Base-by-base conservation (phyloP, 495 filamentous ascomycete species). In the Penicillium ochrochloron region DNA sequence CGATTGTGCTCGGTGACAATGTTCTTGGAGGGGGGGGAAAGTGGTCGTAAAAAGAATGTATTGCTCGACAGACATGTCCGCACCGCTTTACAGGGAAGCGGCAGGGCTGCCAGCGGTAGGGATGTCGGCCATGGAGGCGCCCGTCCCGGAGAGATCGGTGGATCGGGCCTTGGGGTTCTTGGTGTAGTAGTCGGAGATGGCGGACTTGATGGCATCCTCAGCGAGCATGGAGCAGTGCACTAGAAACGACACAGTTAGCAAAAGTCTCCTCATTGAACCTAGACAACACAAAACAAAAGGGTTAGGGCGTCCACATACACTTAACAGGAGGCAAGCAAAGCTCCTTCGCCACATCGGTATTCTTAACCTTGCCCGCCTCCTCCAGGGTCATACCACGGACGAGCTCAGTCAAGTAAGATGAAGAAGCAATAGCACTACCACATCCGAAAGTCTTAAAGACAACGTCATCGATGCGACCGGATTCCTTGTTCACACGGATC, bases 391-490 rank as follows among this genome's bases (percentile, higher is more conserved):
- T 98, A 14, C 94, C 94, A 57, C 91, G 85, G 56, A 98, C 92
- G 53, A 98, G 83, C 77, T 97, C 93, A 15, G 94, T 98, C 67
- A 98, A 75, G 71, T 97, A 97, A 66, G 89, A 92, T 14, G 88
- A 92, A 34, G 89, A 92, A 39, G 93, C 93, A 76, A 99, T 99
- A 35, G 96, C 96, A 46, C 89, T 92, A 19, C 96, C 96, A 76
- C 96, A 99, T 19, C 96, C 96, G 75, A 99, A 99, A 0, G 96
- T 98, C 88, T 99, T 96, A 85, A 96, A 97, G 75, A 94, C 93
- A 68, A 97, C 93, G 65, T 99, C 96, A 65, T 86, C 87, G 76
- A 99, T 99, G 60, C 88, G 93, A 72, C 96, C 89, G 74, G 88
- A 90, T 41, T 88, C 84, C 56, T 92, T 91, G 80, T 98, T 92